Evolutionary conservation across 2,329 filamentous ascomycete genomes (phyloP), one percentile per base, ranked within the genome.

Genomic region (Chaetomium globosum): DNA sequence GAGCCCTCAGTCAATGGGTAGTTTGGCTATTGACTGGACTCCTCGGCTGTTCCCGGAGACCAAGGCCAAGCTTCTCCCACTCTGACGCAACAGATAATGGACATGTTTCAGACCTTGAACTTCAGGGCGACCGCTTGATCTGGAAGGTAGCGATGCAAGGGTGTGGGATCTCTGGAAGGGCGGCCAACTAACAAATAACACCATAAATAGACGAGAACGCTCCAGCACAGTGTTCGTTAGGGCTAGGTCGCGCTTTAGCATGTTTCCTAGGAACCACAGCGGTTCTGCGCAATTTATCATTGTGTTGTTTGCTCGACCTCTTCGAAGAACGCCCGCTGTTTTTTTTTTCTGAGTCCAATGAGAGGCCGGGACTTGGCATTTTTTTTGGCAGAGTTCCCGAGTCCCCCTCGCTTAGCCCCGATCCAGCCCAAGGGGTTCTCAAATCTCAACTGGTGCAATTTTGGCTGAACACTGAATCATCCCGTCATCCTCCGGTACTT

Each of bases 391-490:
- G 46, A 53, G 51, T 48, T 49, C 49, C 43, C 52, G 39, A 58
- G 51, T 30, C 30, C 63, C 64, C 59, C 61, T 69, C 64, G 64
- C 66, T 69, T 67, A 65, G 60, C 56, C 33, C 56, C 61, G 52
- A 59, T 48, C 55, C 49, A 64, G 36, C 57, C 55, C 31, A 63
- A 53, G 33, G 43, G 64, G 57, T 63, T 59, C 48, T 48, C 59
- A 31, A 56, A 65, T 51, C 30, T 19, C 16, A 43, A 63, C 62
- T 68, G 60, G 66, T 56, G 68, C 66, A 71, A 70, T 72, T 65
- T 71, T 71, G 69, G 69, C 69, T 70, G 69, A 71, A 71, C 59
- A 61, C 66, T 65, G 66, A 69, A 65, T 67, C 64, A 67, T 69
- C 67, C 70, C 61, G 63, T 70, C 70, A 71, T 68, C 64, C 67